A percentile compares a stretch with the other conserved stretches of the same genome.
These are phyloP conservation scores for Uncinocarpus reesii DNA, from an alignment of 2,329 filamentous ascomycete species.

Conservation along the genomic window DNA sequence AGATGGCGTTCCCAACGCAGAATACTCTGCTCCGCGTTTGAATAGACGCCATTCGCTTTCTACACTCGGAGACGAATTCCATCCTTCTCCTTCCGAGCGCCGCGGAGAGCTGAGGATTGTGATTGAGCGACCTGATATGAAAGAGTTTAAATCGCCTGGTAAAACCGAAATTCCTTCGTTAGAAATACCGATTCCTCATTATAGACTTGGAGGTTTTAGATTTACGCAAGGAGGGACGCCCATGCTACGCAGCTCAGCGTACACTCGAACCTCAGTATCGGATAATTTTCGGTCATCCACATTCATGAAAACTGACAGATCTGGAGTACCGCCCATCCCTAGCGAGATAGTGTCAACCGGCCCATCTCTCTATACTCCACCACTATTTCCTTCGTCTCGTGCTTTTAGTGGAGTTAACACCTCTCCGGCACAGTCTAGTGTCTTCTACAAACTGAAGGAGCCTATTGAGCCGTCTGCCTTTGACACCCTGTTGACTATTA, in stretches of 20 bases:
- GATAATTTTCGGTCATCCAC: slow-evolving; percentile 60
- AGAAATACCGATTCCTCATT: slow-evolving; percentile 70
- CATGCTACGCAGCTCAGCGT: slow-evolving; percentile 69
- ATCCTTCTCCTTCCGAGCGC: slow-evolving; percentile 32
- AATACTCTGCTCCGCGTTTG: slow-evolving; percentile 15
- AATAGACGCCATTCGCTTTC: slow-evolving; percentile 63
- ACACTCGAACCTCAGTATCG: slow-evolving; percentile 53
- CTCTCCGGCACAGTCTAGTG: slow-evolving; percentile 32
- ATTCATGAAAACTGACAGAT: slow-evolving; percentile 35
- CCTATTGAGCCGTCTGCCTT: slow-evolving; percentile 60
- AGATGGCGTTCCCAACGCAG: slow-evolving; percentile 19
- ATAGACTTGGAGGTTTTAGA: slow-evolving; percentile 68
- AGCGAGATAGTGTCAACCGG: slow-evolving; percentile 16
- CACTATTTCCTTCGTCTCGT: slow-evolving; percentile 28
- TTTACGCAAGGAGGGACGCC: slow-evolving; percentile 70
- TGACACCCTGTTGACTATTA: slow-evolving; percentile 67
- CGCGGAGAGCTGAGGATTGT: slow-evolving; percentile 66
- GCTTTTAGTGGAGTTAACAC: slow-evolving; percentile 26
- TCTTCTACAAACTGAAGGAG: slow-evolving; percentile 45
- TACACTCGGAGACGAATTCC: slow-evolving; percentile 56
- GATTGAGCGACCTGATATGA: slow-evolving; percentile 60
- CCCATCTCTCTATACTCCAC: slow-evolving; percentile 27
- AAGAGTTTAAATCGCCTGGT: slow-evolving; percentile 55
- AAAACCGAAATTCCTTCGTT: slow-evolving; percentile 49
- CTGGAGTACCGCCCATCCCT: slow-evolving; percentile 18